Base-by-base conservation (phyloP, 75 land plant species). In the Larix kaempferi region DNA sequence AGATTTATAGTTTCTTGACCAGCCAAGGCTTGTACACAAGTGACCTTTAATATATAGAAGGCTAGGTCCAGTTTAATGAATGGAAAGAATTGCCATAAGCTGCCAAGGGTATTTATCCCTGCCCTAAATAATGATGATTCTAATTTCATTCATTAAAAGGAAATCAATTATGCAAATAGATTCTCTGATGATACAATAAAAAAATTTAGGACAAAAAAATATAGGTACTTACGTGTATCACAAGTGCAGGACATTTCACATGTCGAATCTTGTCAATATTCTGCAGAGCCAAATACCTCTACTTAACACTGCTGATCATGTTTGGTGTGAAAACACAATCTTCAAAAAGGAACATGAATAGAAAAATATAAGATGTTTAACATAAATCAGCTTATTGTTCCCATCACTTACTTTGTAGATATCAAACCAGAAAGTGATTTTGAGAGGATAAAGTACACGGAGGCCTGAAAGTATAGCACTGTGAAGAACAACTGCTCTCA, bases 381-480 rank as follows among this genome's bases (percentile, higher is more conserved):
- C 17, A 33, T 39, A 65, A 16, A 1, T 41, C 41, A 8, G 23
- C 54, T 39, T 69, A 69, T 39, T 41, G 52, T 69, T 69, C n/a
- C 15, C 21, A 37, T 35, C 16, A 75, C 82, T 79, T 79, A 94
- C 98, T 76, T 94, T 95, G 52, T 87, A 95, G 26, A 95, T 93
- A 77, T 95, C 98, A 67, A 93, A 95, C 95, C 96, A 93, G 76
- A 91, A 89, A 54, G 98, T 95, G 79, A 93, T 71, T 79, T 95
- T 95, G 58, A 95, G 94, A 73, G 93, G 93, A 82, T 95, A 95
- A 77, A 95, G 64, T 52, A 95, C 98, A 27, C 98, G 84, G 33
- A 95, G 88, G 66, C 98, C 98, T 15, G 98, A 95, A 57, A 95
- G 88, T 54, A 95, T 95, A 22, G 98, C 94, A 74, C 98, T 95